Percentiles rank a stretch among this genome's conserved stretches.
These are phyloP conservation scores for Boechera retrofracta DNA, from an alignment of 345 rosid genomes.

Conservation along the genomic window DNA sequence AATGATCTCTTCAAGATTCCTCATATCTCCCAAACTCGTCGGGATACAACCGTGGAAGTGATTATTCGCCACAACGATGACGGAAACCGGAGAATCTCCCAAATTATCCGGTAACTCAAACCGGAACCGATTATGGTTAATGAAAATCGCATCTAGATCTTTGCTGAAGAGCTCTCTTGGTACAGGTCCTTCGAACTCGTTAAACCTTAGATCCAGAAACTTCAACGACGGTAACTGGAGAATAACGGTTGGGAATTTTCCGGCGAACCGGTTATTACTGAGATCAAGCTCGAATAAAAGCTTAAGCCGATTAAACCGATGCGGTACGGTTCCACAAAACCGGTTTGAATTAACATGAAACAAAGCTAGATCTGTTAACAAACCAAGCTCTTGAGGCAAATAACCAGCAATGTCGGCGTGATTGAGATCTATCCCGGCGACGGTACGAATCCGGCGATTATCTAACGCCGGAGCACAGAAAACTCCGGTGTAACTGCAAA, in stretches of 20 bases:
- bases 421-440: conserved; percentile 89
- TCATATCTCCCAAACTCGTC: conserved; percentile 76
- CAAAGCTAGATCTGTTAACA: conserved; percentile 77
- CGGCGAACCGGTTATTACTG: conserved; percentile 84
- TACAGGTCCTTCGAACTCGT: conserved; percentile 81
- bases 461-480: conserved; percentile 70
- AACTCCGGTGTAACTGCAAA: conserved; percentile 66
- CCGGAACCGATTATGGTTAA: conserved; percentile 72
- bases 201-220: conserved; percentile 80
- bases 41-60: conserved; percentile 83
- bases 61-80: conserved; percentile 76
- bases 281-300: conserved; percentile 73
- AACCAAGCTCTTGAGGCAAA: conserved; percentile 80
- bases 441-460: conserved; percentile 58
- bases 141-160: conserved; percentile 74
- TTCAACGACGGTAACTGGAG: conserved; percentile 62
- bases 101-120: conserved; percentile 73
- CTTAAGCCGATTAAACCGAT: conserved; percentile 60
- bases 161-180: conserved; percentile 77
- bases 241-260: conserved; percentile 63
- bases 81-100: conserved; percentile 85
- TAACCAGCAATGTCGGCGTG: conserved; percentile 85
- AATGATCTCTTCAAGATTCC: conserved; percentile 69
- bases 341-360: conserved; percentile 85
- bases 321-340: conserved; percentile 79